A percentile compares a stretch with the other conserved stretches of the same genome.
Conservation (phyloP, 176 grass and related monocot genomes). For the Phyllostachys edulis region DNA sequence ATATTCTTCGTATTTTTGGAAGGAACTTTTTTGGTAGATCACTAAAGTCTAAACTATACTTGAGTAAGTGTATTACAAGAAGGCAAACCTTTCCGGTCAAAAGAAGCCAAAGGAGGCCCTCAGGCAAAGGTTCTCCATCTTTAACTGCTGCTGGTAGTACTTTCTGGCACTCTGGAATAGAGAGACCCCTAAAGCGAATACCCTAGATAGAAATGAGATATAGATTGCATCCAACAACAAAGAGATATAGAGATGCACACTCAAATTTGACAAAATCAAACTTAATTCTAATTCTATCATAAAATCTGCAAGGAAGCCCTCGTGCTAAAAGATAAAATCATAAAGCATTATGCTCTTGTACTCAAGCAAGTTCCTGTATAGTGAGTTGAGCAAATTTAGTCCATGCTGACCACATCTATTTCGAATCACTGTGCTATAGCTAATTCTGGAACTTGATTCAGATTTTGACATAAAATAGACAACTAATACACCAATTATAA, state of each 20-base stretch:
- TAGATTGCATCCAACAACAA: constrained; percentile 10
- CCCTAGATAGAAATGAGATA: constrained; percentile 47
- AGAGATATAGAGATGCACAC: not conserved
- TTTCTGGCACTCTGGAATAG: constrained; percentile 97
- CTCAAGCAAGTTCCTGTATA: not conserved
- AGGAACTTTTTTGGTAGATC: not conserved
- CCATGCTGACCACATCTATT: not conserved
- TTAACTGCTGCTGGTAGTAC: constrained; percentile 64
- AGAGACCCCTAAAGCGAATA: constrained; percentile 95
- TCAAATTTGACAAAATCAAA: constrained; percentile 20
- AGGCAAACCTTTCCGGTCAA: constrained; percentile 89
- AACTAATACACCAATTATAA: not conserved
- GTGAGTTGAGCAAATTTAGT: not conserved
- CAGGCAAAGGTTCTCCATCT: constrained; percentile 90
- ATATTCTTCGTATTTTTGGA: constrained; percentile 5
- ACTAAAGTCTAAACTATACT: not conserved
- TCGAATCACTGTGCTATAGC: no score
- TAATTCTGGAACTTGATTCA: constrained; percentile 1
- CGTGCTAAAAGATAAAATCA: not conserved
- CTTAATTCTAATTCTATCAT: not conserved
- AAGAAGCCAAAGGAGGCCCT: constrained; percentile 99
- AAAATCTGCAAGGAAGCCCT: not conserved
- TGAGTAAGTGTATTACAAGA: not conserved
- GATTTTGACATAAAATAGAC: not conserved
- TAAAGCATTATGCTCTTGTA: not conserved